These are phyloP conservation scores for Galerina marginata DNA, from an alignment of 768 basidiomycete species.

Conservation along the genomic window DNA sequence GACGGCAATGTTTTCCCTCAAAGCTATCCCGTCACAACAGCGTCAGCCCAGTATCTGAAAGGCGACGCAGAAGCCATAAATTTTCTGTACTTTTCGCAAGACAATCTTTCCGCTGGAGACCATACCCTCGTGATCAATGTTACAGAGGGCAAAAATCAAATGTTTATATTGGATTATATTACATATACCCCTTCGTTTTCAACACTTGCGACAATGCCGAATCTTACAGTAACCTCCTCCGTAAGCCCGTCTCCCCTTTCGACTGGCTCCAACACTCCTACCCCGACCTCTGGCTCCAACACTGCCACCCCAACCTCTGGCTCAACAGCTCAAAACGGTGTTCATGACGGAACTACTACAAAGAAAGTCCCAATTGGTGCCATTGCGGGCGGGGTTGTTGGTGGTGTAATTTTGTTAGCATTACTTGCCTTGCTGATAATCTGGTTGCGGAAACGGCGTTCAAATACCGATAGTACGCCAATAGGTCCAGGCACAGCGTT, in stretches of 20 bases:
- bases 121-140: conserved; percentile 30
- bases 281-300: neutral
- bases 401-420: conserved; percentile 9
- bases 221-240: conserved; percentile 2
- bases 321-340: neutral
- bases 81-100: conserved; percentile 25
- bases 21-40: conserved; percentile 22
- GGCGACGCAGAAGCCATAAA: conserved; percentile 28
- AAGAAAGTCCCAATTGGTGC: conserved; percentile 15
- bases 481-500: too few relatives aligned
- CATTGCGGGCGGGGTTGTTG: conserved; percentile 19
- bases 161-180: conserved; percentile 32
- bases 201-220: conserved; percentile 18
- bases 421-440: conserved; percentile 6
- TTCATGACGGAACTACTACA: neutral
- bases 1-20: conserved; percentile 22
- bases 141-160: conserved; percentile 19
- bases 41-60: conserved; percentile 17
- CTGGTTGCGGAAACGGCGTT: conserved; percentile 8
- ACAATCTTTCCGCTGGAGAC: conserved; percentile 20
- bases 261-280: neutral
- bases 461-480: neutral
- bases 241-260: conserved; percentile 1
- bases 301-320: neutral
- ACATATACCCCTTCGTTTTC: conserved; percentile 31